Evolutionary conservation across 371 early-diverging fungal species (phyloP).

Genomic region (Zychaea mexicana): DNA sequence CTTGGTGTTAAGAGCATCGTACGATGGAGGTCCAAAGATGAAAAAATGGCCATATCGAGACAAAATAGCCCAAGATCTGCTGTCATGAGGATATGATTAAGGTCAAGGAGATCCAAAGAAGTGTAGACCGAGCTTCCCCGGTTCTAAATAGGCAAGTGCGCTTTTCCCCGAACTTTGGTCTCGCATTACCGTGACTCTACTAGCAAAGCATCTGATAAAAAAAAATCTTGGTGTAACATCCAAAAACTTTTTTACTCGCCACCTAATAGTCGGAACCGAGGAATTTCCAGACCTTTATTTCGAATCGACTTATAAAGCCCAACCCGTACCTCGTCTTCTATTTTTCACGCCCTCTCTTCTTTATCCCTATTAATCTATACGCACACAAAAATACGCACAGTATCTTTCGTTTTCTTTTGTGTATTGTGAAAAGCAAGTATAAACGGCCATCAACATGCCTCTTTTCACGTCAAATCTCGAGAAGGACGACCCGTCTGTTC

Average conservation of each 20-base stretch:
- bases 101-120: background rate
- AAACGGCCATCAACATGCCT: background rate
- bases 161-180: background rate
- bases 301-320: too few relatives aligned
- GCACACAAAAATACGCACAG: background rate
- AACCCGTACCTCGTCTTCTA: too few relatives aligned
- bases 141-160: background rate
- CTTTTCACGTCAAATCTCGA: background rate
- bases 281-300: too few relatives aligned
- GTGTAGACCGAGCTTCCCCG: slow-evolving; percentile 1
- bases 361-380: too few relatives aligned
- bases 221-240: background rate
- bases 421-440: background rate
- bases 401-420: background rate
- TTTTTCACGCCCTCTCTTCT: too few relatives aligned
- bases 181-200: background rate
- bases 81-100: too few relatives aligned
- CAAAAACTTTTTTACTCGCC: background rate
- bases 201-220: slow-evolving; percentile 2
- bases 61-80: background rate
- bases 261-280: too few relatives aligned
- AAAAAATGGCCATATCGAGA: background rate
- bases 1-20: too few relatives aligned
- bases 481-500: background rate
- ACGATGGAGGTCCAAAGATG: too few relatives aligned